These are phyloP conservation scores for Boechera divaricarpa DNA, from an alignment of 345 rosid species.

Conservation along the genomic window DNA sequence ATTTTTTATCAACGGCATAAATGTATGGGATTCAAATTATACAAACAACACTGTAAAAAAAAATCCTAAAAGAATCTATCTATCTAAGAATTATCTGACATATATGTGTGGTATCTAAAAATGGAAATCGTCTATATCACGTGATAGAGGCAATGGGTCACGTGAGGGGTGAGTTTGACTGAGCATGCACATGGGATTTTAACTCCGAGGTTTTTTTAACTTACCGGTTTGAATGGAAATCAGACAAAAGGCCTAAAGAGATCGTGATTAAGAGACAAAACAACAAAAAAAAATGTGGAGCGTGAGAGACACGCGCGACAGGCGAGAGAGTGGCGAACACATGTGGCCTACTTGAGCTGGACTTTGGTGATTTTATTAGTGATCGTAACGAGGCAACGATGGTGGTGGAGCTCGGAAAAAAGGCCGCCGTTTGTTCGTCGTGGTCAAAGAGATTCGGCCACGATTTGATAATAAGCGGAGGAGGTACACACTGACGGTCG, in stretches of 20 bases:
- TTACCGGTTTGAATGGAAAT: not conserved
- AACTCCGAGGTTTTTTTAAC: not conserved
- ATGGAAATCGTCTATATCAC: constrained; percentile 7
- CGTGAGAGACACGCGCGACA: not conserved
- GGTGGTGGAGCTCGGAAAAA: not conserved
- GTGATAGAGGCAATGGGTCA: constrained; percentile 19
- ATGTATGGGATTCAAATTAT: not conserved
- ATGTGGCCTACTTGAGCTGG: constrained; percentile 20
- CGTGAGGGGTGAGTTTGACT: constrained; percentile 24
- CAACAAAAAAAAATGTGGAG: not conserved
- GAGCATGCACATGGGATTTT: constrained; percentile 21
- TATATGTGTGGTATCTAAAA: not conserved
- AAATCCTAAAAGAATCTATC: not conserved
- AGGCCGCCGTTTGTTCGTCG: not conserved
- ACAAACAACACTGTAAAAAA: not conserved
- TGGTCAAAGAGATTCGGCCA: not conserved
- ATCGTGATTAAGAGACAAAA: not conserved
- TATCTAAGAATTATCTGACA: not conserved
- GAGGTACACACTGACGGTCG: not conserved
- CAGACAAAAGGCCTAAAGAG: not conserved
- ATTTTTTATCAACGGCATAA: not conserved
- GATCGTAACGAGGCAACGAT: not conserved
- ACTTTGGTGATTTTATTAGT: not conserved
- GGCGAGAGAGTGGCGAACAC: constrained; percentile 19
- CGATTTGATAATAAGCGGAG: not conserved